Conservation (phyloP, 2,329 filamentous ascomycete species). For the Microdochium paspali region DNA sequence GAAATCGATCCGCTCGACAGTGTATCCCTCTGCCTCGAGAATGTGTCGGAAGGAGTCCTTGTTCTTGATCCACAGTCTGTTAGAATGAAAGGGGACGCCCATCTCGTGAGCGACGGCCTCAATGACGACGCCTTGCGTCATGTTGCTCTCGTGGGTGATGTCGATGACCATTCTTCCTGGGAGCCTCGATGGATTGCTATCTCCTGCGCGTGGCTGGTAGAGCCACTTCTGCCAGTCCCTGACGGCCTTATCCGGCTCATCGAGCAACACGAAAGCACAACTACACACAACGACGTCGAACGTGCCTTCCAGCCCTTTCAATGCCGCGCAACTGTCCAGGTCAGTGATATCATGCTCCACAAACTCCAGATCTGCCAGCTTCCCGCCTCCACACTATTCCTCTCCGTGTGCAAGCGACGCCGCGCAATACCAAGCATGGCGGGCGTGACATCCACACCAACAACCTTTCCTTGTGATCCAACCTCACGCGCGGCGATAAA, state of each 20-base stretch:
- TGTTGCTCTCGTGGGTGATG: constrained; percentile 19
- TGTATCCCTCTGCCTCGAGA: constrained; percentile 16
- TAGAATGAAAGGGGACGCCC: constrained; percentile 15
- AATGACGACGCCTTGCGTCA: constrained; percentile 13
- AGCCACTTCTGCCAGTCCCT: constrained; percentile 18
- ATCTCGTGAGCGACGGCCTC: constrained; percentile 15
- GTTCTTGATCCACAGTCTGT: constrained; percentile 18
- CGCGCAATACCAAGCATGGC: constrained; percentile 20
- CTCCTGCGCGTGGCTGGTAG: not conserved
- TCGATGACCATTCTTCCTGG: constrained; percentile 20
- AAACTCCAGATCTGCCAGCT: constrained; percentile 11
- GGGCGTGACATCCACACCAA: constrained; percentile 20
- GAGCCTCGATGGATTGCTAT: constrained; percentile 2
- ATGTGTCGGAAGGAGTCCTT: constrained; percentile 16
- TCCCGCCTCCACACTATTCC: constrained; percentile 8
- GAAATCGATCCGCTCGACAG: constrained; percentile 13
- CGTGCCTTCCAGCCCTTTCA: constrained; percentile 6
- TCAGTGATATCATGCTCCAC: constrained; percentile 17
- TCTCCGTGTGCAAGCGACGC: not conserved
- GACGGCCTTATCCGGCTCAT: constrained; percentile 14
- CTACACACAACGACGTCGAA: constrained; percentile 24
- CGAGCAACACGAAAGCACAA: constrained; percentile 22
- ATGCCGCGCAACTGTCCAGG: not conserved
- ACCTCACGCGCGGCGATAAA: constrained; percentile 16
- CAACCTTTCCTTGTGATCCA: constrained; percentile 14